A percentile compares a stretch with the other conserved stretches of the same genome.
phyloP scores from a whole-genome alignment of 2,329 filamentous ascomycete genomes.

The Cytospora mali region DNA sequence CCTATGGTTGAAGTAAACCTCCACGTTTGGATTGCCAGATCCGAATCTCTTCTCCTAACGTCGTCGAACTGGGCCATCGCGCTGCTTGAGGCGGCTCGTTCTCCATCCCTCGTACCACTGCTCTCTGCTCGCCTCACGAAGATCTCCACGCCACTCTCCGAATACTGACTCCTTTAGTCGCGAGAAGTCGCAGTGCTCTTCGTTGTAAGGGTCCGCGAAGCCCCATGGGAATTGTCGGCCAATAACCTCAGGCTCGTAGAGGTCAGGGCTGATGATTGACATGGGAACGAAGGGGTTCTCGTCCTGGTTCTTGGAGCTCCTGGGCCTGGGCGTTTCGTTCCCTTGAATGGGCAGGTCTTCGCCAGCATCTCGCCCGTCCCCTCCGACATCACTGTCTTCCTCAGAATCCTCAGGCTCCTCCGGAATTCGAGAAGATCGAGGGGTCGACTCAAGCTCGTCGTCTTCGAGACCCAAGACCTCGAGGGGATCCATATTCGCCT shows the following conservation, averaged over 20 bases:
- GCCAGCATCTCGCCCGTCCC: slow-evolving; percentile 34
- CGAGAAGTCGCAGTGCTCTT: slow-evolving; percentile 90
- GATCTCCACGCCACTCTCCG: slow-evolving; percentile 86
- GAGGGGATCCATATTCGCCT: slow-evolving; percentile 82
- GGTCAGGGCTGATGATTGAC: slow-evolving; percentile 91
- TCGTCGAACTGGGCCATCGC: slow-evolving; percentile 44
- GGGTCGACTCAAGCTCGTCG: slow-evolving; percentile 63
- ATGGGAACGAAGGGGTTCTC: slow-evolving; percentile 77
- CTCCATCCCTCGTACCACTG: slow-evolving; percentile 97
- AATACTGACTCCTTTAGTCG: slow-evolving; percentile 91
- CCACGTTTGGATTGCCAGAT: slow-evolving; percentile 11
- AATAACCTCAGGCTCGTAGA: slow-evolving; percentile 77
- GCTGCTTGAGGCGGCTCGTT: slow-evolving; percentile 66
- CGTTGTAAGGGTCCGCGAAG: slow-evolving; percentile 90
- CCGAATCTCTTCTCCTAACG: slow-evolving; percentile 37
- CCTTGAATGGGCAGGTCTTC: slow-evolving; percentile 43
- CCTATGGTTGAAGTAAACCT: slow-evolving; percentile 8
- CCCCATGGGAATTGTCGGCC: slow-evolving; percentile 96
- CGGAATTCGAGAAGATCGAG: slow-evolving; percentile 53
- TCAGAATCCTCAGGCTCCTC: slow-evolving; percentile 46
- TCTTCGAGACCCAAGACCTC: slow-evolving; percentile 84
- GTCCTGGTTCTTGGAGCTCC: slow-evolving; percentile 50
- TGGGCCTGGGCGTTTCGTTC: slow-evolving; percentile 37
- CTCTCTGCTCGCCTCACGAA: slow-evolving; percentile 87
- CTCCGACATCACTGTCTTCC: slow-evolving; percentile 37